Percentiles rank a stretch among this genome's conserved stretches.
Evolutionary conservation across 164 flowering plant genomes (phyloP).

Genomic region (Hamamelis virginiana): DNA sequence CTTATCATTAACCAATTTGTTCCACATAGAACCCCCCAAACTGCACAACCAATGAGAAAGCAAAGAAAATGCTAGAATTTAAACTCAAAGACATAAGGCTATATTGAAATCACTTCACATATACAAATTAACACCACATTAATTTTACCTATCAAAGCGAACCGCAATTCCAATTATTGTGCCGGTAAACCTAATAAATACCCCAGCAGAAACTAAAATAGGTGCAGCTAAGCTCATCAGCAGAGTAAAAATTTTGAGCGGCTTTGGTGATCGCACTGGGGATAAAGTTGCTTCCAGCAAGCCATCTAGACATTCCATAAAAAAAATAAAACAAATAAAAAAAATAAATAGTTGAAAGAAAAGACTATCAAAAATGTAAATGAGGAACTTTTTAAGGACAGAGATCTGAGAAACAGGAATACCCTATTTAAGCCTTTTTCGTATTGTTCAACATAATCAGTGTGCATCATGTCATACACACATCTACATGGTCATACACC

Average conservation of each 20-base stretch:
- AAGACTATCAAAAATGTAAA: background rate
- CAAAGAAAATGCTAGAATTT: background rate
- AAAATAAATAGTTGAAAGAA: slow-evolving; percentile 11
- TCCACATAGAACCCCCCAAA: slow-evolving; percentile 2
- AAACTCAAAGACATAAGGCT: slow-evolving; percentile 3
- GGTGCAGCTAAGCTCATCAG: slow-evolving; percentile 67
- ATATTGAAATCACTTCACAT: background rate
- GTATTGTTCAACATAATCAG: background rate
- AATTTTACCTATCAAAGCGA: slow-evolving; percentile 69
- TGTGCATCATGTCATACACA: no score
- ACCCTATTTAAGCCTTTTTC: background rate
- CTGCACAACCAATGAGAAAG: background rate
- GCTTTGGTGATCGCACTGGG: slow-evolving; percentile 73
- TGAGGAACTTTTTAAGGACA: background rate
- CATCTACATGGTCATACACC: no score
- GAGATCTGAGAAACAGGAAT: background rate
- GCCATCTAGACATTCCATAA: slow-evolving; percentile 64
- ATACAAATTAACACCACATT: background rate
- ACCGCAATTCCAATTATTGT: slow-evolving; percentile 57
- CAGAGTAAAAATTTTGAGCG: slow-evolving; percentile 76
- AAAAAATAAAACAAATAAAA: no score
- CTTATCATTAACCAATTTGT: background rate
- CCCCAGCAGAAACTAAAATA: slow-evolving; percentile 65
- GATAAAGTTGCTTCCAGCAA: slow-evolving; percentile 91
- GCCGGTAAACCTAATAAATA: slow-evolving; percentile 53